Percentiles rank a stretch among this genome's conserved stretches.
phyloP scores from a whole-genome alignment of 164 flowering plant genomes.

The Chimonanthus praecox region DNA sequence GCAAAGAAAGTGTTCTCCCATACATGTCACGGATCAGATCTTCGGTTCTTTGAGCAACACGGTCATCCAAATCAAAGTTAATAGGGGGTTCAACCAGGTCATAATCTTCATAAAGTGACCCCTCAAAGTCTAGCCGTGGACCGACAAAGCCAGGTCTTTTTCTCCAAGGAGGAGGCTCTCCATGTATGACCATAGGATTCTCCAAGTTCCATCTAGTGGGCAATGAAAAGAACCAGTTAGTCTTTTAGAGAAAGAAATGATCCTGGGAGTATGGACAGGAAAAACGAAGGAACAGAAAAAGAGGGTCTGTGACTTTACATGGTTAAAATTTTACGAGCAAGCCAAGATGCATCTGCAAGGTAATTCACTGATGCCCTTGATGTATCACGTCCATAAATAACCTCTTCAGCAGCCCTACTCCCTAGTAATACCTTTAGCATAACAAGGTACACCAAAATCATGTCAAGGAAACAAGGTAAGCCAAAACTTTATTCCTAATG shows the following conservation, averaged over 20 bases:
- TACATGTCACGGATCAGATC: conserved; percentile 52
- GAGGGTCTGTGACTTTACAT: conserved; percentile 36
- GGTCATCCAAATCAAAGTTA: conserved; percentile 75
- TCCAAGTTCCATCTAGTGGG: conserved; percentile 85
- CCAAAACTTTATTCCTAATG: neutral
- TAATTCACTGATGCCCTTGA: conserved; percentile 79
- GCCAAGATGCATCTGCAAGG: conserved; percentile 97
- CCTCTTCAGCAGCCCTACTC: conserved; percentile 97
- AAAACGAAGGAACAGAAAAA: conserved; percentile 1
- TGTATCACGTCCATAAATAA: conserved; percentile 82
- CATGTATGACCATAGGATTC: conserved; percentile 82
- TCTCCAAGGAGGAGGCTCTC: conserved; percentile 92
- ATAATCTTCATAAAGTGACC: conserved; percentile 75
- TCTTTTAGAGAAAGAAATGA: too few species aligned
- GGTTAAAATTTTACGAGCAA: conserved; percentile 94
- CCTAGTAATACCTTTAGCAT: conserved; percentile 76
- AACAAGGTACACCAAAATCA: neutral
- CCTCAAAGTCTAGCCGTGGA: conserved; percentile 90
- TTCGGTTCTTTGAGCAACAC: conserved; percentile 70
- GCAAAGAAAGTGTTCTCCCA: conserved; percentile 47
- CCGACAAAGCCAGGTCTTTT: conserved; percentile 65
- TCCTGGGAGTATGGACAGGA: neutral
- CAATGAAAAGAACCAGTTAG: conserved; percentile 3
- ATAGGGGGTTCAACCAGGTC: conserved; percentile 70
- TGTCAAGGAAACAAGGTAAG: neutral